Conservation (phyloP, 768 basidiomycete species). For the Cystobasidium onofrii region DNA sequence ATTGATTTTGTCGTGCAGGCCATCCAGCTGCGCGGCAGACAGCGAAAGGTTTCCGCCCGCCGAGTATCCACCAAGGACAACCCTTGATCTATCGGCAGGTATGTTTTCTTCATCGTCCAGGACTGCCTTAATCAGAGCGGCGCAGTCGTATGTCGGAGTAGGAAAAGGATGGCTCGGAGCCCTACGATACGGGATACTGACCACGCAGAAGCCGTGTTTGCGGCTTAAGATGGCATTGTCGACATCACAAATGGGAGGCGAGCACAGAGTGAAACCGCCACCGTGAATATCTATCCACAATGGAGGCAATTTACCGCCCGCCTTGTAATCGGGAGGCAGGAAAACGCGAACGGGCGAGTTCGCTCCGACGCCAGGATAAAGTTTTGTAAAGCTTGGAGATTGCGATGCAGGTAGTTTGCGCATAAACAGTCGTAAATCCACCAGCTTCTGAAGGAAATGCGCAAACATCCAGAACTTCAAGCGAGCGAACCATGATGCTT, state of each 20-base stretch:
- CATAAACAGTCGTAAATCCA: background rate
- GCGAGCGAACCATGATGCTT: background rate
- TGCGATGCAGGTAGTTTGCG: background rate
- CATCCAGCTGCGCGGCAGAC: constrained; percentile 15
- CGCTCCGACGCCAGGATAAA: constrained; percentile 1
- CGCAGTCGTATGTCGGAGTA: constrained; percentile 12
- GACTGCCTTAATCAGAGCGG: constrained; percentile 2
- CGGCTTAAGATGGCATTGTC: constrained; percentile 10
- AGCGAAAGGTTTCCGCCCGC: constrained; percentile 16
- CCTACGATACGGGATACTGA: constrained; percentile 12
- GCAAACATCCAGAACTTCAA: constrained; percentile 11
- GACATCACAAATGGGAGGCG: background rate
- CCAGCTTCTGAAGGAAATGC: constrained; percentile 1
- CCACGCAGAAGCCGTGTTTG: constrained; percentile 24
- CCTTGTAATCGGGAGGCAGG: background rate
- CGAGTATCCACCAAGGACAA: constrained; percentile 19
- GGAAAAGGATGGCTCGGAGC: constrained; percentile 9
- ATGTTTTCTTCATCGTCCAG: constrained; percentile 3
- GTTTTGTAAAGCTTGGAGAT: constrained; percentile 11
- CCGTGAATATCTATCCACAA: constrained; percentile 20
- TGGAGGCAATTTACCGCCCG: background rate
- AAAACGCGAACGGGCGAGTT: background rate
- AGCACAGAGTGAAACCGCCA: background rate
- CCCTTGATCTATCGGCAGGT: constrained; percentile 15
- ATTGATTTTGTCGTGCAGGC: constrained; percentile 14